Evolutionary conservation across 176 grass and related monocot species (phyloP), one percentile per base, ranked within the genome.

Genomic region (Eleusine indica): DNA sequence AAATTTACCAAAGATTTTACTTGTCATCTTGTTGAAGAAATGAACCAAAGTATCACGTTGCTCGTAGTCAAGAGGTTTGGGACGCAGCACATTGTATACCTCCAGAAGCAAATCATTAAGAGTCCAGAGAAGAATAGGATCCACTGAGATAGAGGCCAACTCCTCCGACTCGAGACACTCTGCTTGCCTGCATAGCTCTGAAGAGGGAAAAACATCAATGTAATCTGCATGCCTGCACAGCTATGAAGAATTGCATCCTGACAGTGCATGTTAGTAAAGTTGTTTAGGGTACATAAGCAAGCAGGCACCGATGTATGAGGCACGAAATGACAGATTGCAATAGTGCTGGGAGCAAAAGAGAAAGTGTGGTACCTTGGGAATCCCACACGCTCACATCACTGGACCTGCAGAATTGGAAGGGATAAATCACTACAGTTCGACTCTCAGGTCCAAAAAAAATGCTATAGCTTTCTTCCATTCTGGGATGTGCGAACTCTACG

Each of bases 51-150:
- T 13, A 18, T 65, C 89, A 65, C 95, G 87, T 40, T 94, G 84
- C 15, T 93, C 78, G 72, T 97, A 97, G 41, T 94, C 81, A 48
- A 82, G 29, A 48, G 88, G 78, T 69, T 90, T 91, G 12, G 95
- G 95, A 6, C 72, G 86, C 62, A 94, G 61, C 69, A 74, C 15
- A 49, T 68, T 41, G 46, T 94, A 94, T 8, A 91, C 83, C 76
- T 94, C 78, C 13, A 93, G 53, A 78, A 94, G 92, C 61, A 94
- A 46, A 75, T 69, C 40, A 11, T 91, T 80, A 18, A 97, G 83
- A 74, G 49, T 41, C 10, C 57, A 52, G 75, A 94, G 54, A 6
- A 80, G 82, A 54, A n/a, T 17, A 47, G 73, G 25, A 25, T 91
- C 44, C 57, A 92, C 44, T 11, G 76, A 84, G 39, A 97, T 82